phyloP scores from a whole-genome alignment of 2,329 filamentous ascomycete genomes.

The Fusarium incarnatum region DNA sequence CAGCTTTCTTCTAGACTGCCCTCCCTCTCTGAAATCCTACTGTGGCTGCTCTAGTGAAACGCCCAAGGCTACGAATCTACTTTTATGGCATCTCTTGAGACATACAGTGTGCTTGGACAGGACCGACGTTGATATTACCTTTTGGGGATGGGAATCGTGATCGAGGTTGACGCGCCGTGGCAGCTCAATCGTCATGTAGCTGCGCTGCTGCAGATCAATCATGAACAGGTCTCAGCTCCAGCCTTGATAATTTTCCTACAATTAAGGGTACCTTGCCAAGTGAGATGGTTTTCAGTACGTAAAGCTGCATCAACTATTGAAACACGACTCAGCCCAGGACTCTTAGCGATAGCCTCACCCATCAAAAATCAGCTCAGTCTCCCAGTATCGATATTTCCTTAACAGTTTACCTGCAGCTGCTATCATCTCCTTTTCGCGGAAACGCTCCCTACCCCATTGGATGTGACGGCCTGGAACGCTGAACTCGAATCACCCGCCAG shows the following conservation, averaged over 20 bases:
- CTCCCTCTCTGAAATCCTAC: not conserved
- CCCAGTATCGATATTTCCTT: too few species aligned
- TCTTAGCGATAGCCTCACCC: not conserved
- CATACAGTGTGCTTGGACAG: not conserved
- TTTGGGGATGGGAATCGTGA: not conserved
- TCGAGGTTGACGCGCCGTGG: not conserved
- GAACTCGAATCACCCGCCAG: not conserved
- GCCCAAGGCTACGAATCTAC: not conserved
- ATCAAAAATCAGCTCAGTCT: not conserved
- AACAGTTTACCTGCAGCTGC: not conserved
- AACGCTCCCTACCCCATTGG: not conserved
- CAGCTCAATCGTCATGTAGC: not conserved
- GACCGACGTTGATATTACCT: not conserved
- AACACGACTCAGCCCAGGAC: not conserved
- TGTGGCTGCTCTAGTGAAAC: constrained; percentile 3
- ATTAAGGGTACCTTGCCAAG: not conserved
- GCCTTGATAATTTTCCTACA: not conserved
- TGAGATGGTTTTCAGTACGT: not conserved
- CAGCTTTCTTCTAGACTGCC: constrained; percentile 28
- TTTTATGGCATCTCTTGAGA: not conserved
- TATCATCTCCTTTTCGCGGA: not conserved
- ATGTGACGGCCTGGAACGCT: constrained; percentile 5
- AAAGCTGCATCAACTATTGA: not conserved
- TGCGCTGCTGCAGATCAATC: not conserved
- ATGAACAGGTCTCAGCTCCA: not conserved